These are phyloP conservation scores for Boletus sp. DNA, from an alignment of 1,284 basidiomycete genomes.

Conservation along the genomic window DNA sequence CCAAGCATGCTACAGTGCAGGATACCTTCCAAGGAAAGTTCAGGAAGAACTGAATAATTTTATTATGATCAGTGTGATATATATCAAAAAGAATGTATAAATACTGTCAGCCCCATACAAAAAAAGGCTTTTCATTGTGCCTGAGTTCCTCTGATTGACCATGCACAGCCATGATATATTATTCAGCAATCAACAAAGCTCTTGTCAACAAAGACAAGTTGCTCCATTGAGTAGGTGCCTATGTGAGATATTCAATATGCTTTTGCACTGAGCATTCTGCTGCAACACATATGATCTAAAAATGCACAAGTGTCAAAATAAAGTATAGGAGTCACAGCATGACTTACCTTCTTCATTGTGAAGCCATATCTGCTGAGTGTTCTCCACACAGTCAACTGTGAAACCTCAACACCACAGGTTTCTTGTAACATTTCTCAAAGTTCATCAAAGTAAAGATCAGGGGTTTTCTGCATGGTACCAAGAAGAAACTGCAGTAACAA, in stretches of 20 bases:
- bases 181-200: slow-evolving; percentile 18
- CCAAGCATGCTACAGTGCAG: no score
- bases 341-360: slow-evolving; percentile 31
- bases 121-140: slow-evolving; percentile 19
- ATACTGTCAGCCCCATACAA: slow-evolving; percentile 27
- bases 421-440: neutral
- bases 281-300: slow-evolving; percentile 31
- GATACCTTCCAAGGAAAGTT: no score
- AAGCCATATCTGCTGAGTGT: slow-evolving; percentile 22
- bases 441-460: neutral
- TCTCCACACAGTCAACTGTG: slow-evolving; percentile 25
- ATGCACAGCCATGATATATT: slow-evolving; percentile 21
- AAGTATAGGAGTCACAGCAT: fast-evolving
- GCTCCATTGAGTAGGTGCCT: neutral
- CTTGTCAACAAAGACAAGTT: no score
- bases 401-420: slow-evolving; percentile 6
- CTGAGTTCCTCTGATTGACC: slow-evolving; percentile 16
- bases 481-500: neutral
- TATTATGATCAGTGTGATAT: no score
- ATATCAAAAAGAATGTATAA: no score
- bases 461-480: neutral
- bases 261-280: slow-evolving; percentile 30
- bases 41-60: no score
- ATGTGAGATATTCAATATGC: slow-evolving; percentile 28
- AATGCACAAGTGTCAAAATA: neutral